Base-by-base conservation (phyloP, 2,329 filamentous ascomycete genomes). In the Apiospora saccharicola region DNA sequence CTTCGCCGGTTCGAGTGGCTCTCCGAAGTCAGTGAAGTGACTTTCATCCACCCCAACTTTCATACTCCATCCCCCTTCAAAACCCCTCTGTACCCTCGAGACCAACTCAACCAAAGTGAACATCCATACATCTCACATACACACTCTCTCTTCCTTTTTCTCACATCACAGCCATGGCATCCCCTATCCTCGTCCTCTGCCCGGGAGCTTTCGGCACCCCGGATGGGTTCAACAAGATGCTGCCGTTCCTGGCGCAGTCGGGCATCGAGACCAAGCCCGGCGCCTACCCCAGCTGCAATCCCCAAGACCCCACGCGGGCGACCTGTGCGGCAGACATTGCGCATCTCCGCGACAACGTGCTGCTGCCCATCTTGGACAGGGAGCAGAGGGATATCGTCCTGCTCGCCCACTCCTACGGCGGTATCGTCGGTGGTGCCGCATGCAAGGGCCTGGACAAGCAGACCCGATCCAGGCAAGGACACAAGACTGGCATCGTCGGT, bases 341-440 rank as follows among this genome's bases (percentile, higher is more conserved):
- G 8, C 69, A 53, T 1, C 72, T 78, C 13, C 72, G 74, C 6
- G 69, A 74, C n/a, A 73, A 69, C 14, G 49, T 73, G 14, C 68
- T 78, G 5, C 71, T 77, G 8, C 72, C 75, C 5, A 74, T 78
- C 1, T 5, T 78, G 8, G 74, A 76, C 0, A n/a, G 76, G n/a
- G 34, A 74, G 19, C 44, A 71, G 34, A 73, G 67, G 26, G 71
- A 79, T 30, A 26, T 78, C 3, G 74, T 78, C 24, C 68, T 79
- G n/a, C 43, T 78, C 10, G 74, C 75, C 0, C 78, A 79, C 49
- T 79, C 77, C 1, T 79, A 76, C 47, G 77, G 77, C 0, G 76
- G 76, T 14, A 71, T 79, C 5, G 76, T 78, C 0, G 75, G 73
- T 1, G 75, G 75, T 4, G 76, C 70, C n/a, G 77, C 77, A 0